Percentiles rank a stretch among this genome's conserved stretches.
These are phyloP conservation scores for Paecilomyces dactylethromorphus DNA, from an alignment of 2,329 filamentous ascomycete species.

Conservation along the genomic window DNA sequence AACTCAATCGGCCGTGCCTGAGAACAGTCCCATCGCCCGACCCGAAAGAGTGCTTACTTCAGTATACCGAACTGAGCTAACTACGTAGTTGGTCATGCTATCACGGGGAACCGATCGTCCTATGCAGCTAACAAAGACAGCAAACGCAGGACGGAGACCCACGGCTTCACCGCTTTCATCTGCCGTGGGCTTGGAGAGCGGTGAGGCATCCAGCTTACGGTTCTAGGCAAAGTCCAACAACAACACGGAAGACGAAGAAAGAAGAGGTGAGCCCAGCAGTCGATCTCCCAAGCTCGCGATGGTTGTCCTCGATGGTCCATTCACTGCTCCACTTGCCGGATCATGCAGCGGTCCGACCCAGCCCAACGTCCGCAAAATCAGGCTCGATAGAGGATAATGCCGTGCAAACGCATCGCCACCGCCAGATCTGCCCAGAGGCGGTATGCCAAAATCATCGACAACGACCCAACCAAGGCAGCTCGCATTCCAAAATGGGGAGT, in stretches of 20 bases:
- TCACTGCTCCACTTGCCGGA: slow-evolving; percentile 23
- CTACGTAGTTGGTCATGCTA: too few species aligned
- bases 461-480: not conserved
- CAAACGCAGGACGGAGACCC: not conserved
- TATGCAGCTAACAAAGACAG: not conserved
- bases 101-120: not conserved
- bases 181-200: slow-evolving; percentile 7
- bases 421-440: not conserved
- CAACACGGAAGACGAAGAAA: not conserved
- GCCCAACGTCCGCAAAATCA: slow-evolving; percentile 20
- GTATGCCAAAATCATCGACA: not conserved
- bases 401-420: not conserved
- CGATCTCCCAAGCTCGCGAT: slow-evolving; percentile 9
- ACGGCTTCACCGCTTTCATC: slow-evolving; percentile 9
- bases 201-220: slow-evolving; percentile 9
- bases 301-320: slow-evolving; percentile 7
- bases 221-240: slow-evolving; percentile 1
- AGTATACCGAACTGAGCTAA: too few species aligned
- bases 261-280: not conserved
- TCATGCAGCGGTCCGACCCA: slow-evolving; percentile 33
- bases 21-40: not conserved
- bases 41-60: not conserved
- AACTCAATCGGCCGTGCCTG: not conserved
- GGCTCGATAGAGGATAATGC: not conserved
- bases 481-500: not conserved